These are phyloP conservation scores for Cryptomeria japonica DNA, from an alignment of 75 land plant species.

Conservation along the genomic window DNA sequence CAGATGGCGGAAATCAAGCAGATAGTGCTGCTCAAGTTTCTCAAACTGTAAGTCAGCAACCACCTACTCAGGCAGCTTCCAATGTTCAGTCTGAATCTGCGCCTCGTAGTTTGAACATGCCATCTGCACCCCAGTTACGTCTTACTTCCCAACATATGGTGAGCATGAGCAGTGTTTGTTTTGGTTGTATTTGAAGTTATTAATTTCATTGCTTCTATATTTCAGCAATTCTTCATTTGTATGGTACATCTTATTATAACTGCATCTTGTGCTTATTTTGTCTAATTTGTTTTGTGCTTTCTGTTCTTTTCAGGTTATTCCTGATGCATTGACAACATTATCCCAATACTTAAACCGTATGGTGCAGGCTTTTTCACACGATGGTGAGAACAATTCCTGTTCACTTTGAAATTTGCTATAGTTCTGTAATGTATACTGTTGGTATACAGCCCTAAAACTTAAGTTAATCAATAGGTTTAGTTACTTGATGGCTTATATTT, in stretches of 20 bases:
- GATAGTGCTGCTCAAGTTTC: slow-evolving; percentile 14
- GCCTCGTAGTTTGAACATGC: slow-evolving; percentile 25
- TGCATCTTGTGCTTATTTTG: neutral
- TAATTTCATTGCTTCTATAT: slow-evolving; percentile 5
- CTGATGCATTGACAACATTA: slow-evolving; percentile 87
- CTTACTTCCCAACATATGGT: slow-evolving; percentile 25
- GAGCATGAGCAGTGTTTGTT: neutral
- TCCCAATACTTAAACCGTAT: slow-evolving; percentile 78
- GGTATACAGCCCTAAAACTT: neutral
- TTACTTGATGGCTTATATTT: neutral
- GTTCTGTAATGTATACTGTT: neutral
- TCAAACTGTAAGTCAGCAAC: slow-evolving; percentile 27
- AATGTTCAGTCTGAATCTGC: slow-evolving; percentile 21
- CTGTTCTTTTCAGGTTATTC: slow-evolving; percentile 70
- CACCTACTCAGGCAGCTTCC: slow-evolving; percentile 17
- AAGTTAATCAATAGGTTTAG: neutral
- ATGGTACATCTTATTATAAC: neutral
- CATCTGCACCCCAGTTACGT: slow-evolving; percentile 11
- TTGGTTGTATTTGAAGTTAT: slow-evolving; percentile 2
- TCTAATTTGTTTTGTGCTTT: neutral
- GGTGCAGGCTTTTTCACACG: slow-evolving; percentile 48
- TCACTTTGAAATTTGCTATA: neutral
- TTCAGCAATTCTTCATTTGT: neutral
- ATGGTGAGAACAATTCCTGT: neutral
- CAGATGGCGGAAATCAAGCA: slow-evolving; percentile 16